Evolutionary conservation across 768 basidiomycete species (phyloP), one percentile per base, ranked within the genome.

Genomic region (Kwoniella sp.): DNA sequence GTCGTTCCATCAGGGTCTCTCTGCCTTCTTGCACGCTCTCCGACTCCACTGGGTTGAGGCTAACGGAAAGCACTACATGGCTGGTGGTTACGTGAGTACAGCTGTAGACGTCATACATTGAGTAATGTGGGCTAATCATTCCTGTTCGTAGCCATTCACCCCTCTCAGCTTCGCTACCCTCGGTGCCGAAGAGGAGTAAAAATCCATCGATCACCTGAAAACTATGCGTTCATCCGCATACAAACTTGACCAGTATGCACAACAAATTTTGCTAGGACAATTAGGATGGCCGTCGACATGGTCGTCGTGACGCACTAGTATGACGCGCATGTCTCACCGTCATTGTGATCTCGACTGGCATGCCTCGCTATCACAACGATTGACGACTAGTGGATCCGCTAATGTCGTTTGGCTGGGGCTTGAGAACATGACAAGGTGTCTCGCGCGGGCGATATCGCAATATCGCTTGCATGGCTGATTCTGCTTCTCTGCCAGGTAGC

Each of bases 41-140:
- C 88, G 95, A 76, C 85, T 97, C 72, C 95, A 97, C 82, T 98
- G 95, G 93, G 95, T 97, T 65, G 94, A 98, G 82, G 92, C 89
- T 58, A 96, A 95, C 84, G 93, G 93, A 83, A 95, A 96, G 84
- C 92, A 93, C 78, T 95, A 90, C 79, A 87, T 90, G 81, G 93
- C 91, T 34, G 90, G 86, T 65, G 93, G 92, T 80, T 87, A 93
- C 84, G 71, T 73, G 65, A 69, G 65, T 67, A 29, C 22, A 11
- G 51, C 31, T 58, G 41, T 55, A 63, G 28, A 31, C 47, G 8
- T 4, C 15, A 7, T 4, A 20, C 8, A 5, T 20, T 7, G 47
- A 4, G 20, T 38, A 47, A 23, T 20, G 17, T 28, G 22, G 41
- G 31, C n/a, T 60, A 28, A 52, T 51, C 11, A 20, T 22, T 22